These are phyloP conservation scores for Trametes polyzona DNA, from an alignment of 1,284 basidiomycete species.

Conservation along the genomic window DNA sequence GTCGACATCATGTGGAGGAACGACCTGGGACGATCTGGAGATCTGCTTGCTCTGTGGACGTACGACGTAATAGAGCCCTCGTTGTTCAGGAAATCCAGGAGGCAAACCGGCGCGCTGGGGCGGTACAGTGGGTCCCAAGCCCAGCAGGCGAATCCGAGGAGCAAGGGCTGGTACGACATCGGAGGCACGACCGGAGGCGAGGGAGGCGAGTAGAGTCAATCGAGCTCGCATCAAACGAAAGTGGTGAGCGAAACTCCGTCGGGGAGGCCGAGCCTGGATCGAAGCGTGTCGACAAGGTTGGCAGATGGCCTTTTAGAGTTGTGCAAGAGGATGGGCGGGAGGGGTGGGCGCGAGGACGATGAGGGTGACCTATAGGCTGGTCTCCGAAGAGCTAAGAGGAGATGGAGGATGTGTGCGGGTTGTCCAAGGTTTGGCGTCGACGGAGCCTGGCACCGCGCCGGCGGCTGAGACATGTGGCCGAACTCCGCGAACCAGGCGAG, in stretches of 20 bases:
- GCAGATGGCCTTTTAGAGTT: neutral
- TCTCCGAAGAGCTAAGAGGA: no score
- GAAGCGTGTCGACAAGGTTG: neutral
- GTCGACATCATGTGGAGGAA: no score
- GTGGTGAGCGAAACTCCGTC: no score
- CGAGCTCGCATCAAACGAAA: no score
- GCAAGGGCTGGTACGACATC: neutral
- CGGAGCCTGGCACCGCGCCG: neutral
- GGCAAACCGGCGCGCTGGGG: neutral
- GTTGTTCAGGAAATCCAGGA: neutral
- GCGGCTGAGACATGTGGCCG: constrained; percentile 1
- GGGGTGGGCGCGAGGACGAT: neutral
- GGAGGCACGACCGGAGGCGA: neutral
- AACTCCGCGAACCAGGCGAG: neutral
- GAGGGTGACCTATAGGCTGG: no score
- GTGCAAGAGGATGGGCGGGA: neutral
- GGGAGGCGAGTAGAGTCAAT: neutral
- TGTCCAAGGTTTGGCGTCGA: neutral
- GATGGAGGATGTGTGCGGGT: neutral
- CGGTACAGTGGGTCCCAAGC: neutral
- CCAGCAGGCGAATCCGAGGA: neutral
- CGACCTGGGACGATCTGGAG: no score
- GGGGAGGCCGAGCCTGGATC: no score
- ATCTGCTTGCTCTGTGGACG: no score
- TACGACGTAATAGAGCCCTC: no score